Base-by-base conservation (phyloP, 495 filamentous ascomycete species). In the Hypomontagnella submonticulosa region DNA sequence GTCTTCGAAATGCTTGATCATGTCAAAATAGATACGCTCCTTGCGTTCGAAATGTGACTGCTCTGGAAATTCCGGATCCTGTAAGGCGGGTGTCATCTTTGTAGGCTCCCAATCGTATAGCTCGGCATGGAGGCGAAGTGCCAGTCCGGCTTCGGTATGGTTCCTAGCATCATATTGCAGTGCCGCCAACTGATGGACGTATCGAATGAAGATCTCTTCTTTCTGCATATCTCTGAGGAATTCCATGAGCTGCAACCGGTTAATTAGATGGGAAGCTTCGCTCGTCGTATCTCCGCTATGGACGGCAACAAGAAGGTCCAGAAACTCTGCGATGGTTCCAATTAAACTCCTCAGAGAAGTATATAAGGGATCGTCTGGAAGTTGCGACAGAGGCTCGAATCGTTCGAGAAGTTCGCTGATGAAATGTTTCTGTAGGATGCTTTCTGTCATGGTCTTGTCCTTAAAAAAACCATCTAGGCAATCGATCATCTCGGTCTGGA, bases 161-260 rank as follows among this genome's bases (percentile, higher is more conserved):
- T 98, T 93, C 56, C 89, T 80, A 2, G 88, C 84, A 27, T 88
- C 83, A 3, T 84, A 83, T 76, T 98, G 95, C 4, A 92, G 79
- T 48, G 88, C 81, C 10, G 92, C 91, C 2, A 99, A 83, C 73
- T 97, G 92, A 71, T 99, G 96, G 19, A 98, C 93, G 71, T 98
- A 98, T 57, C 92, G 89, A 66, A 97, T 90, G 74, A 93, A 99
- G 63, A 97, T 97, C 71, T 97, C 93, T 73, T 96, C 93, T 71
- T 96, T 96, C 65, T 94, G 90, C 92, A 97, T 95, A 72, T 97
- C 94, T 72, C 92, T 89, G 75, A 97, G 85, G 78, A 97, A 98
- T 65, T 97, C 92, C 95, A 98, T 97, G 36, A 99, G 77, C 69
- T 91, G 87, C 44, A 98, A 81, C 1, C 92, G 92, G 73, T 98